A percentile compares a stretch with the other conserved stretches of the same genome.
phyloP scores from a whole-genome alignment of 2,329 filamentous ascomycete species.

The Trichoderma aggressivum region DNA sequence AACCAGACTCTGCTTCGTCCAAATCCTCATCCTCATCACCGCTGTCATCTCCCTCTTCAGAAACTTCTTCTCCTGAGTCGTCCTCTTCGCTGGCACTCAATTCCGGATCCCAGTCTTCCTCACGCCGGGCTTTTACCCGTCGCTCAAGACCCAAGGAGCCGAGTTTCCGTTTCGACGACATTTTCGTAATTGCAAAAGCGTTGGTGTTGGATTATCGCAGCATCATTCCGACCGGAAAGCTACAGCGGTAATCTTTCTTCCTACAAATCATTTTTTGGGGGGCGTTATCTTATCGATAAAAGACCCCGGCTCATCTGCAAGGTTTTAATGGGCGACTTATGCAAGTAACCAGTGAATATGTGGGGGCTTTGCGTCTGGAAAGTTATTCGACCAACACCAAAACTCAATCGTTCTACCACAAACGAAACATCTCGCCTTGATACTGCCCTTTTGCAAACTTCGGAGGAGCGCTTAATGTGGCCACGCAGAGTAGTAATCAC shows the following conservation, averaged over 20 bases:
- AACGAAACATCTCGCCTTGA: background rate
- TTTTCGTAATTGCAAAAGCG: background rate
- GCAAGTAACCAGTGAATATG: slow-evolving; percentile 5
- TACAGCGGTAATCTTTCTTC: background rate
- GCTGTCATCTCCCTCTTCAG: slow-evolving; percentile 31
- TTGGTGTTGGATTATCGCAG: background rate
- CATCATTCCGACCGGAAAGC: background rate
- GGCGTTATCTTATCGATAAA: slow-evolving; percentile 9
- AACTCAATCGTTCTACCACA: background rate
- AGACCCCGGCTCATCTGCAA: background rate
- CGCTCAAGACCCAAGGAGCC: slow-evolving; percentile 38
- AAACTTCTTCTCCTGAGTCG: slow-evolving; percentile 29
- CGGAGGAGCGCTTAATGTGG: background rate
- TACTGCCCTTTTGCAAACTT: background rate
- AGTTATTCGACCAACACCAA: background rate
- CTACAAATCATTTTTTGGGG: background rate
- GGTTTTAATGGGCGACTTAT: background rate
- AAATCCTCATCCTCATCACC: slow-evolving; percentile 31
- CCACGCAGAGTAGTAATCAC: background rate
- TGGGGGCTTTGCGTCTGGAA: slow-evolving; percentile 1
- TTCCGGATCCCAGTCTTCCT: slow-evolving; percentile 43
- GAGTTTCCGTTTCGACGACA: slow-evolving; percentile 38
- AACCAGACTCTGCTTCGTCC: slow-evolving; percentile 22
- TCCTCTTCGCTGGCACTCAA: slow-evolving; percentile 33
- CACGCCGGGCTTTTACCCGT: slow-evolving; percentile 43